These are phyloP conservation scores for Exophiala sp. DNA, from an alignment of 2,329 filamentous ascomycete genomes.

Conservation along the genomic window DNA sequence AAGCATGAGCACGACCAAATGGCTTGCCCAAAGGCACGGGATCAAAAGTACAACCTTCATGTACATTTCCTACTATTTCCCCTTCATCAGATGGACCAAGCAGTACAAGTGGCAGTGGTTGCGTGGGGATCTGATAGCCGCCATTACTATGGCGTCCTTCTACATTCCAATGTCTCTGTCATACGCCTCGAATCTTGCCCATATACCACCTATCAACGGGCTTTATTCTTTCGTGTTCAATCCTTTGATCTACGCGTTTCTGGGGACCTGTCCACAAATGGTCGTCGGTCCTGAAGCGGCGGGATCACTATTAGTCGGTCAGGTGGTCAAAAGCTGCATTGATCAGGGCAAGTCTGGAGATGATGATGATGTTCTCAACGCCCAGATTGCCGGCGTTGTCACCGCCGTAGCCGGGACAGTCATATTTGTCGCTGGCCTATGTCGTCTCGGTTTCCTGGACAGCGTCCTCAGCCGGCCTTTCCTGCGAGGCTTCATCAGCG, in stretches of 20 bases:
- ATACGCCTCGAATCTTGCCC: conserved; percentile 82
- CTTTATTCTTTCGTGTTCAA: conserved; percentile 92
- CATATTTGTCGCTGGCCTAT: conserved; percentile 79
- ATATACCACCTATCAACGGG: conserved; percentile 88
- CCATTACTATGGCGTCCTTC: conserved; percentile 94
- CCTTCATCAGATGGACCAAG: conserved; percentile 80
- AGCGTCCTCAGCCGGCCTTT: conserved; percentile 91
- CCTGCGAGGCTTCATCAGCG: conserved; percentile 89
- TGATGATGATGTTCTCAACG: conserved; percentile 65
- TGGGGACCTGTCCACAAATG: conserved; percentile 89
- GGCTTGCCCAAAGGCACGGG: conserved; percentile 65
- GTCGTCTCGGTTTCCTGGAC: conserved; percentile 84
- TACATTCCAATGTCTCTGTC: conserved; percentile 97
- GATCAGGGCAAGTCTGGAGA: conserved; percentile 59
- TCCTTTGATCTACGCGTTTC: conserved; percentile 79
- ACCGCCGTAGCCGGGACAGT: conserved; percentile 82
- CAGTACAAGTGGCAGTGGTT: conserved; percentile 81
- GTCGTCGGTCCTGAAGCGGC: conserved; percentile 92
- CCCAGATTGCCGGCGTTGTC: conserved; percentile 78
- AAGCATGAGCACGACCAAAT: conserved; percentile 62
- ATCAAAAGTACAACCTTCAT: conserved; percentile 67
- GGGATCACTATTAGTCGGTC: conserved; percentile 82
- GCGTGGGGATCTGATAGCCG: conserved; percentile 78
- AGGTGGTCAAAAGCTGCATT: conserved; percentile 72
- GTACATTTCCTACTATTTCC: conserved; percentile 92